Evolutionary conservation across 2,329 filamentous ascomycete genomes (phyloP).

Genomic region (Keithomyces neogunnii): DNA sequence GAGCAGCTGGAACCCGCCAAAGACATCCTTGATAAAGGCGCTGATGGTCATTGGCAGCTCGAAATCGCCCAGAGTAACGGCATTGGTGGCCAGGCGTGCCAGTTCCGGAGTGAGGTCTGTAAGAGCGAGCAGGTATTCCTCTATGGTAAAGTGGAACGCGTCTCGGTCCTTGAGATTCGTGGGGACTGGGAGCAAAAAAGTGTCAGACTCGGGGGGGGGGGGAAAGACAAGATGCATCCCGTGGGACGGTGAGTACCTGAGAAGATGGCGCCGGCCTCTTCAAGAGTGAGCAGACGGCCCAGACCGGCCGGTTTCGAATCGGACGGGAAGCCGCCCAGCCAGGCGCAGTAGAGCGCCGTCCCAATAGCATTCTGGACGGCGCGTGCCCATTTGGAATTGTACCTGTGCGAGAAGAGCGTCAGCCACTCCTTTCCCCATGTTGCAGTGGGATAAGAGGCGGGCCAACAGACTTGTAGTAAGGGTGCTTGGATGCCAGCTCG

Average conservation of each 20-base stretch:
- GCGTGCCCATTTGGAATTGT: slow-evolving; percentile 80
- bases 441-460: background rate
- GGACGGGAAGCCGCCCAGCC: slow-evolving; percentile 64
- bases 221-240: too few species aligned
- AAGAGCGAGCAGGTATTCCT: slow-evolving; percentile 89
- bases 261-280: slow-evolving; percentile 74
- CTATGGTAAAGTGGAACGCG: slow-evolving; percentile 89
- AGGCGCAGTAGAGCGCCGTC: slow-evolving; percentile 52
- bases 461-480: slow-evolving; percentile 81
- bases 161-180: slow-evolving; percentile 86
- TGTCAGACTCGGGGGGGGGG: background rate
- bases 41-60: slow-evolving; percentile 79
- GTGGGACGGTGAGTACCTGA: slow-evolving; percentile 41
- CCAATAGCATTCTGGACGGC: slow-evolving; percentile 71
- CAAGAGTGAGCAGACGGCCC: slow-evolving; percentile 71
- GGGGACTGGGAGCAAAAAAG: slow-evolving; percentile 51
- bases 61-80: slow-evolving; percentile 81
- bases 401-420: slow-evolving; percentile 30
- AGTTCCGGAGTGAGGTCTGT: slow-evolving; percentile 87
- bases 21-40: slow-evolving; percentile 88
- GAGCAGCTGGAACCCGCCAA: slow-evolving; percentile 91
- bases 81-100: slow-evolving; percentile 83
- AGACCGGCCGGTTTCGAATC: slow-evolving; percentile 36
- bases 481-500: slow-evolving; percentile 69
- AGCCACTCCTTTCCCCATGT: background rate